A percentile compares a stretch with the other conserved stretches of the same genome.
Evolutionary conservation across 78 protist genomes (phyloP).

Genomic region (Pelomyxa schiedti): DNA sequence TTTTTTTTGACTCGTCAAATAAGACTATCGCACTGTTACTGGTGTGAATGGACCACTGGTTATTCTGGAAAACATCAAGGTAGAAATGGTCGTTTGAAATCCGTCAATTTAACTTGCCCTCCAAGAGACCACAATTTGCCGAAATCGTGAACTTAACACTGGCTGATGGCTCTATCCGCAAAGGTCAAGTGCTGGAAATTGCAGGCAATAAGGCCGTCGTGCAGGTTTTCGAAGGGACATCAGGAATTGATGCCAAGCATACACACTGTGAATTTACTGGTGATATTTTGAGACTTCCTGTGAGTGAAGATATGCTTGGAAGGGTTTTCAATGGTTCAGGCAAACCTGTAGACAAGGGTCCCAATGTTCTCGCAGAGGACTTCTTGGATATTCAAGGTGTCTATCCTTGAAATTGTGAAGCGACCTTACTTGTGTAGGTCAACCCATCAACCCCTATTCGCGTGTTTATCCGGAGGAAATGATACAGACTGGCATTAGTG

Average conservation of each 20-base stretch:
- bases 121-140: constrained; percentile 80
- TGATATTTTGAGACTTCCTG: constrained; percentile 80
- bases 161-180: constrained; percentile 78
- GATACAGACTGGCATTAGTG: constrained; percentile 99
- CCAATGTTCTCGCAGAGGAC: constrained; percentile 91
- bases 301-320: constrained; percentile 98
- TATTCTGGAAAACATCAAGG: constrained; percentile 91
- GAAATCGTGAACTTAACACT: constrained; percentile 95
- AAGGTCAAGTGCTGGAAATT: constrained; percentile 94
- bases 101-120: no score
- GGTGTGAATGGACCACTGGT: constrained; percentile 99
- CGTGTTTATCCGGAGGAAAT: constrained; percentile 98
- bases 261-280: constrained; percentile 93
- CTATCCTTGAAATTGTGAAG: constrained; percentile 9
- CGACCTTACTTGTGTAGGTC: constrained; percentile 33
- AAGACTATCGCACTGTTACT: constrained; percentile 92
- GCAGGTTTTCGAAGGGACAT: constrained; percentile 99
- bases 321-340: constrained; percentile 99
- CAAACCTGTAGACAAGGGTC: constrained; percentile 95
- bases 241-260: constrained; percentile 92
- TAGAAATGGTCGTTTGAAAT: no score
- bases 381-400: constrained; percentile 92
- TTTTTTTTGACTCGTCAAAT: not conserved
- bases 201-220: constrained; percentile 91
- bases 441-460: constrained; percentile 95